These are phyloP conservation scores for Ottelia alismoides DNA, from an alignment of 106 monocot species.

Conservation along the genomic window DNA sequence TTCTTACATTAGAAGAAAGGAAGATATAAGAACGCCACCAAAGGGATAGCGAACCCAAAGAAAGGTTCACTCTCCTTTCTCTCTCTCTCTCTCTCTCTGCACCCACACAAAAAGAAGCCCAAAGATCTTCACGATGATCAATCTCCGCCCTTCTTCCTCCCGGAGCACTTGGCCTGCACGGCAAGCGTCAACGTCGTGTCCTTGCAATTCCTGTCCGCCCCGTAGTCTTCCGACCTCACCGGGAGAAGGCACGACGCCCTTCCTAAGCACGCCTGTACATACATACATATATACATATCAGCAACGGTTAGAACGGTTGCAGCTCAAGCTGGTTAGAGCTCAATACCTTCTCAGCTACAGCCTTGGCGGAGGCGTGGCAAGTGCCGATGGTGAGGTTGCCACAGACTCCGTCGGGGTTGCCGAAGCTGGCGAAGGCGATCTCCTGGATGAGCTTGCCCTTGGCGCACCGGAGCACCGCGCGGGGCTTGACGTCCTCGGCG, in stretches of 20 bases:
- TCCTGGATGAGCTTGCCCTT: constrained; percentile 38
- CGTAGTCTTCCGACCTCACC: constrained; percentile 14
- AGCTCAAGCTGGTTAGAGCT: neutral
- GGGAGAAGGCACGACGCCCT: constrained; percentile 25
- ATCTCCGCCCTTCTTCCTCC: constrained; percentile 3
- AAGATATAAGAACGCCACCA: too few species aligned
- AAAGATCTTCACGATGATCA: too few species aligned
- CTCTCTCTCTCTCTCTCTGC: too few species aligned
- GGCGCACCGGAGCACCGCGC: constrained; percentile 30
- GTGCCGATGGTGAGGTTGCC: constrained; percentile 49
- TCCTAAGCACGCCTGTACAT: constrained; percentile 27
- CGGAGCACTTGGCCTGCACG: constrained; percentile 25
- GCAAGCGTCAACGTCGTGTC: constrained; percentile 26
- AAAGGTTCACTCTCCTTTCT: too few species aligned
- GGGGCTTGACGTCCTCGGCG: constrained; percentile 32
- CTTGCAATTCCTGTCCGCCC: constrained; percentile 14
- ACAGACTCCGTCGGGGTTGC: constrained; percentile 54
- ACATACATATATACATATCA: neutral
- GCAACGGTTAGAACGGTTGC: neutral
- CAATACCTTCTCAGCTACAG: constrained; percentile 54
- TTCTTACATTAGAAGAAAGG: too few species aligned
- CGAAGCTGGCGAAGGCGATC: constrained; percentile 67
- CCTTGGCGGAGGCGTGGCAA: constrained; percentile 42
- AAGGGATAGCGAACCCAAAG: too few species aligned
- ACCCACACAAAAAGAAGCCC: too few species aligned